Evolutionary conservation across 202 grass and related monocot species (phyloP).

Genomic region (Carex sylvatica): DNA sequence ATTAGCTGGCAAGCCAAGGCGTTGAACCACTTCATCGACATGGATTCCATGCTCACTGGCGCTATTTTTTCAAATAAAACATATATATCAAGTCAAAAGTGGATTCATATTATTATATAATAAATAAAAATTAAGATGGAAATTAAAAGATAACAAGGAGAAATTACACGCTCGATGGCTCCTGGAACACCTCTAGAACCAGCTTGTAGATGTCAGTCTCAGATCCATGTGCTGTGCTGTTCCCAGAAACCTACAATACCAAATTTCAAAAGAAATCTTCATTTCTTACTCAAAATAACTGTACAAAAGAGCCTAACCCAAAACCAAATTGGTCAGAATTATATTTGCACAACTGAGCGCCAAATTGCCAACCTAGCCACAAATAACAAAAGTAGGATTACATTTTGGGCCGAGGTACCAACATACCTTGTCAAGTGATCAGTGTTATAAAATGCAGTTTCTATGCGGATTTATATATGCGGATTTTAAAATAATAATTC

Average conservation of each 20-base stretch:
- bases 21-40: slow-evolving; percentile 61
- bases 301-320: not conserved
- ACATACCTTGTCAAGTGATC: not conserved
- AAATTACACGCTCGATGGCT: slow-evolving; percentile 79
- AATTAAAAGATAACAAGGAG: slow-evolving; percentile 13
- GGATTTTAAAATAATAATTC: no score
- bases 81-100: slow-evolving; percentile 10
- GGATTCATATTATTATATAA: not conserved
- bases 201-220: slow-evolving; percentile 53
- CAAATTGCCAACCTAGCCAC: not conserved
- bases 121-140: not conserved
- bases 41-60: slow-evolving; percentile 83
- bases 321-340: slow-evolving; percentile 11
- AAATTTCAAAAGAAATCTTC: slow-evolving; percentile 13
- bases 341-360: not conserved
- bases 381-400: not conserved
- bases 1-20: slow-evolving; percentile 34
- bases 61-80: slow-evolving; percentile 26
- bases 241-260: slow-evolving; percentile 5
- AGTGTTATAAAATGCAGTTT: no score
- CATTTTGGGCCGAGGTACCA: slow-evolving; percentile 2
- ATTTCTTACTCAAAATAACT: slow-evolving; percentile 25
- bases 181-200: slow-evolving; percentile 66
- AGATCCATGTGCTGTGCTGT: slow-evolving; percentile 21
- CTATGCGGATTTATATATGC: no score